phyloP scores from a whole-genome alignment of 768 basidiomycete species.

The Saitozyma podzolica region DNA sequence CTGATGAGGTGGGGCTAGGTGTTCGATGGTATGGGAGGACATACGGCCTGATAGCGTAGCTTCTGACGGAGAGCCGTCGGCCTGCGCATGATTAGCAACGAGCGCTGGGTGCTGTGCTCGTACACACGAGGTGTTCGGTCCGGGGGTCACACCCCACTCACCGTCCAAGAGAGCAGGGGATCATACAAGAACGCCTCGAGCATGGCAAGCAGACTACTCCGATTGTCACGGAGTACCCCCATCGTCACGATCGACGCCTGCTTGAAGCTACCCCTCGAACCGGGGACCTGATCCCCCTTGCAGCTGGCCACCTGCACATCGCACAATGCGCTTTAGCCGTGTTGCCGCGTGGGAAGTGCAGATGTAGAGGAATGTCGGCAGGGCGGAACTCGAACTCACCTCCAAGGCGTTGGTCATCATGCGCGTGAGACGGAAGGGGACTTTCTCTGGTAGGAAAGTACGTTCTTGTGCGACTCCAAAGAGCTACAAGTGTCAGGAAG shows the following conservation, averaged over 20 bases:
- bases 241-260: constrained; percentile 50
- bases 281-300: constrained; percentile 35
- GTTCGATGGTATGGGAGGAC: neutral
- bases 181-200: constrained; percentile 55
- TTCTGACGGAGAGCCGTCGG: neutral
- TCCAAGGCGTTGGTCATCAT: constrained; percentile 55
- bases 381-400: constrained; percentile 19
- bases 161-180: constrained; percentile 51
- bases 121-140: neutral
- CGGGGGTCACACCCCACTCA: constrained; percentile 5
- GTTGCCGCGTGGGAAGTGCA: neutral
- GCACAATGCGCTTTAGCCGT: neutral
- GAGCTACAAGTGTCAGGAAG: constrained; percentile 20
- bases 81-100: neutral
- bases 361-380: no score
- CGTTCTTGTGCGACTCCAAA: constrained; percentile 51
- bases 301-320: constrained; percentile 31
- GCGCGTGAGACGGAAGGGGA: constrained; percentile 54
- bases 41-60: neutral
- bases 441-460: constrained; percentile 52
- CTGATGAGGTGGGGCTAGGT: neutral
- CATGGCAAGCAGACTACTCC: constrained; percentile 52
- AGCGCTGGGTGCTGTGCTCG: neutral
- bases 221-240: constrained; percentile 50
- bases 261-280: constrained; percentile 51